Evolutionary conservation across 768 basidiomycete species (phyloP).

Genomic region (Boletus fagicola): DNA sequence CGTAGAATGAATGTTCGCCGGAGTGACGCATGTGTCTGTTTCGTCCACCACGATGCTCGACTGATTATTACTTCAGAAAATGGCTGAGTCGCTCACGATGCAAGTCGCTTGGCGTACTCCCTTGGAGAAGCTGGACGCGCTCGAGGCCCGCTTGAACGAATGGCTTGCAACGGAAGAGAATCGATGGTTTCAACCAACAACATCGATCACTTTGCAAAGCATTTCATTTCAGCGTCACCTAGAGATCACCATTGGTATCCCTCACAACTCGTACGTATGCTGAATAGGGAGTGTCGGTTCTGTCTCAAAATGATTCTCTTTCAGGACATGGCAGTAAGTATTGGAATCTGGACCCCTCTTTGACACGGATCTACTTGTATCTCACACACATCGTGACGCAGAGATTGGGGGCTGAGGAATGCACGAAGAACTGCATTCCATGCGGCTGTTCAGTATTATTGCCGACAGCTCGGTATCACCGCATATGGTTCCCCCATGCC

Average conservation of each 20-base stretch:
- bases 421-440: conserved; percentile 75
- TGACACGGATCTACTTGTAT: not conserved
- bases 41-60: not conserved
- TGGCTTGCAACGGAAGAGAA: conserved; percentile 81
- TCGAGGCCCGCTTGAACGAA: conserved; percentile 64
- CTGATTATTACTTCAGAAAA: conserved; percentile 47
- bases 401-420: conserved; percentile 61
- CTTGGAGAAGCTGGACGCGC: conserved; percentile 63
- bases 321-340: conserved; percentile 37
- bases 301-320: conserved; percentile 7
- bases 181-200: conserved; percentile 72
- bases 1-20: conserved; percentile 68
- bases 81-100: conserved; percentile 62
- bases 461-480: conserved; percentile 63
- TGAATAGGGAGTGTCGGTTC: not conserved
- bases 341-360: not conserved
- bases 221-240: conserved; percentile 67
- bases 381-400: conserved; percentile 11
- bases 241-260: conserved; percentile 66
- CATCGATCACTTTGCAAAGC: conserved; percentile 58
- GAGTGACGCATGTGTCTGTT: conserved; percentile 49
- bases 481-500: conserved; percentile 62
- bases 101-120: conserved; percentile 78
- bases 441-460: conserved; percentile 73
- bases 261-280: conserved; percentile 45